Percentiles rank a stretch among this genome's conserved stretches.
Conservation (phyloP, 106 monocot genomes). For the Chionographis japonica region DNA sequence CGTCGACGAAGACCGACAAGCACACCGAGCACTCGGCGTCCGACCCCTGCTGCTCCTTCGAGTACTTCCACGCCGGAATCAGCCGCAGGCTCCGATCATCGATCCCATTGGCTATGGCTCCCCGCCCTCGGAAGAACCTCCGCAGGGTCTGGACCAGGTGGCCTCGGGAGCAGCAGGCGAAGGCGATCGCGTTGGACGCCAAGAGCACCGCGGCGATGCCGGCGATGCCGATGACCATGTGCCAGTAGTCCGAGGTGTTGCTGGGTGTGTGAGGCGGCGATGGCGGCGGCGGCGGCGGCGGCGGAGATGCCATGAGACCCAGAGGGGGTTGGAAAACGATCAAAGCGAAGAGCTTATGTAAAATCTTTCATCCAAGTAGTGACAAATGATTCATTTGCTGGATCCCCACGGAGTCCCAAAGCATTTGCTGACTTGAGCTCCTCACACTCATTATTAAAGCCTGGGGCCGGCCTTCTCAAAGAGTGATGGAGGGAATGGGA, state of each 20-base stretch:
- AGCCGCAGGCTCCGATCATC: background rate
- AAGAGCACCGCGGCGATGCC: constrained; percentile 13
- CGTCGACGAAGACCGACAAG: constrained; percentile 29
- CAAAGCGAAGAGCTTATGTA: too few species aligned
- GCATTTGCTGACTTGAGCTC: too few species aligned
- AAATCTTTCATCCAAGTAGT: too few species aligned
- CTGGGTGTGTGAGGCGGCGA: background rate
- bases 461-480: too few species aligned
- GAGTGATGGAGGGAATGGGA: too few species aligned
- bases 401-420: too few species aligned
- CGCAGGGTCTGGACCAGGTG: background rate
- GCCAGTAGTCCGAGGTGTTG: constrained; percentile 1
- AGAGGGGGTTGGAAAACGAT: too few species aligned
- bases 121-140: background rate
- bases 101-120: background rate
- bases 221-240: background rate
- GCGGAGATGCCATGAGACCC: background rate
- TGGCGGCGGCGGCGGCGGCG: background rate
- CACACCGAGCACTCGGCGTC: constrained; percentile 34
- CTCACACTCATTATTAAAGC: too few species aligned
- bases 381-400: too few species aligned
- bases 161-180: constrained; percentile 1
- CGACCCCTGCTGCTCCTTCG: background rate
- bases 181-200: constrained; percentile 1
- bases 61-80: constrained; percentile 11